Conservation (phyloP, 1,284 basidiomycete species). For the Neotropicomus parvogracilis region DNA sequence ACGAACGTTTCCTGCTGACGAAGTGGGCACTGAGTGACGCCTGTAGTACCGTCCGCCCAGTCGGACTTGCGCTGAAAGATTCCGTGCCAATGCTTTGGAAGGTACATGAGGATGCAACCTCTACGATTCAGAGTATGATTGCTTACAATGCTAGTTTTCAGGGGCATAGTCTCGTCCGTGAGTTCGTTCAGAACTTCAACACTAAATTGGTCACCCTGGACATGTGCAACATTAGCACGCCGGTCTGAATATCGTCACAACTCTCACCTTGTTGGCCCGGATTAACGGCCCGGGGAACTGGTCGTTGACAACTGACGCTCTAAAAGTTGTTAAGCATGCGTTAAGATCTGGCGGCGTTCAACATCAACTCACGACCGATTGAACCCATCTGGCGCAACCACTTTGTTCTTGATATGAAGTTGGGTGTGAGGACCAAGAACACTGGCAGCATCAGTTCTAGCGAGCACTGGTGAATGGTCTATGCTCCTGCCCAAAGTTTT, state of each 20-base stretch:
- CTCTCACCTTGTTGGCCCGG: conserved; percentile 12
- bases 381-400: no score
- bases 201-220: neutral
- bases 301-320: no score
- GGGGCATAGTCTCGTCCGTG: conserved; percentile 29
- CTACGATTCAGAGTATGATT: neutral
- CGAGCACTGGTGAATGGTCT: no score
- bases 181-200: conserved; percentile 31
- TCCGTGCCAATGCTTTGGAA: conserved; percentile 34
- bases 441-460: no score
- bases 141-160: conserved; percentile 35
- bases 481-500: no score
- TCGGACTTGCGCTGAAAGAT: conserved; percentile 28
- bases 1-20: conserved; percentile 20
- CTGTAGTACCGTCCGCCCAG: conserved; percentile 32
- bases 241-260: neutral
- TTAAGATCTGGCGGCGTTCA: no score
- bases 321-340: no score
- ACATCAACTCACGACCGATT: no score
- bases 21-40: conserved; percentile 35
- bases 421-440: no score
- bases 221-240: neutral
- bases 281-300: conserved; percentile 24
- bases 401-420: no score
- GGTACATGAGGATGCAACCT: neutral